A percentile compares a stretch with the other conserved stretches of the same genome.
These are phyloP conservation scores for Alternaria panax DNA, from an alignment of 2,329 filamentous ascomycete species.

Conservation along the genomic window DNA sequence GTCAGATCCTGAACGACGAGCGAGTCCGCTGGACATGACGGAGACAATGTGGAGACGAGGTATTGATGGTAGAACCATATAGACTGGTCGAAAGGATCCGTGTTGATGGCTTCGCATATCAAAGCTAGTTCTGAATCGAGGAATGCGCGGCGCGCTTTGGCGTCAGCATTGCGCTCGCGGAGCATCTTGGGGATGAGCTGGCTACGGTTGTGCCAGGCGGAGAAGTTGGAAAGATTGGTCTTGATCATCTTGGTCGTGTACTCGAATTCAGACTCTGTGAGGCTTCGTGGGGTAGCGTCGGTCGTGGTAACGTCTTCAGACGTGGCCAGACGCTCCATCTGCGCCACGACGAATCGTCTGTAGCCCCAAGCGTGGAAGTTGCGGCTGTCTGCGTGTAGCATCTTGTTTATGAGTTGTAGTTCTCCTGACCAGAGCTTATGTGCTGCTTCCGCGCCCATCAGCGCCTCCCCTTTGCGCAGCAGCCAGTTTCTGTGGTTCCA, in stretches of 20 bases:
- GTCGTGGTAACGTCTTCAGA: neutral
- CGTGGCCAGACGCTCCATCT: conserved; percentile 68
- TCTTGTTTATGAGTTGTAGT: conserved; percentile 81
- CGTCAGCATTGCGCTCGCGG: conserved; percentile 71
- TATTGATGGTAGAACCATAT: conserved; percentile 98
- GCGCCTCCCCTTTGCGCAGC: conserved; percentile 72
- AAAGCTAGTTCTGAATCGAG: conserved; percentile 79
- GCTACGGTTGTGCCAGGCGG: conserved; percentile 91
- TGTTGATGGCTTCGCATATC: conserved; percentile 80
- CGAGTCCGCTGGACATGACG: conserved; percentile 57
- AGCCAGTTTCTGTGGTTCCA: conserved; percentile 96
- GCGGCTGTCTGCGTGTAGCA: conserved; percentile 83
- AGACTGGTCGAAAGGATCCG: conserved; percentile 92
- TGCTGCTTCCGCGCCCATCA: conserved; percentile 65
- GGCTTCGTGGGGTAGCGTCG: conserved; percentile 53
- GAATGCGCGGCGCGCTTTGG: conserved; percentile 69
- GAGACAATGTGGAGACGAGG: conserved; percentile 71
- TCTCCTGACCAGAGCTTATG: conserved; percentile 82
- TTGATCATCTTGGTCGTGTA: conserved; percentile 92
- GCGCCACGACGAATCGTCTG: conserved; percentile 76
- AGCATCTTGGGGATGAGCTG: conserved; percentile 81
- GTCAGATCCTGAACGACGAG: conserved; percentile 72
- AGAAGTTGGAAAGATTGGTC: conserved; percentile 91
- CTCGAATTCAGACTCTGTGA: conserved; percentile 81
- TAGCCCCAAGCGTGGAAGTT: conserved; percentile 99